These are phyloP conservation scores for Colletotrichum sp. DNA, from an alignment of 2,329 filamentous ascomycete species.

Conservation along the genomic window DNA sequence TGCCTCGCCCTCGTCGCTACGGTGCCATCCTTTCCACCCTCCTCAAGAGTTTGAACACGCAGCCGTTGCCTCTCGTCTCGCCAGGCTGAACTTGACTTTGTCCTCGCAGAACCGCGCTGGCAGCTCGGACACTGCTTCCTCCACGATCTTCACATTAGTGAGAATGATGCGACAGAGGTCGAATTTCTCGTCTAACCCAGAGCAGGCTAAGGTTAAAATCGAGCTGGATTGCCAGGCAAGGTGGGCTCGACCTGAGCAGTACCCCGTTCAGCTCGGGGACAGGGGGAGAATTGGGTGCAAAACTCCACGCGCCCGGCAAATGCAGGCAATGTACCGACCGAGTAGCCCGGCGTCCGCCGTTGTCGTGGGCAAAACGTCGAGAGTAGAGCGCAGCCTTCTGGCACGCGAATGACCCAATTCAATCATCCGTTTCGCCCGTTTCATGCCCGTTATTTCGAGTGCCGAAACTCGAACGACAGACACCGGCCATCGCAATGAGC, in stretches of 20 bases:
- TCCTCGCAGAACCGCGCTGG: neutral
- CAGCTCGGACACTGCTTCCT: neutral
- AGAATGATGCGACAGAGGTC: neutral
- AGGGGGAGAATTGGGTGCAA: neutral
- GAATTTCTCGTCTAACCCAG: neutral
- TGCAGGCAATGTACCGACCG: neutral
- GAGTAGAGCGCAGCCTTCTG: neutral
- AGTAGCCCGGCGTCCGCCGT: neutral
- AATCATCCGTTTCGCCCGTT: neutral
- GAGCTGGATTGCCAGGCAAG: neutral
- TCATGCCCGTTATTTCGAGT: neutral
- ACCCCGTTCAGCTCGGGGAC: neutral
- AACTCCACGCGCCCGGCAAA: neutral
- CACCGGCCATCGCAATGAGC: neutral
- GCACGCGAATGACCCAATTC: slow-evolving; percentile 2
- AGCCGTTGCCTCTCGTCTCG: neutral
- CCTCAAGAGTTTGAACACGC: neutral
- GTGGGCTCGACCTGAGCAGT: neutral
- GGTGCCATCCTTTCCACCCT: neutral
- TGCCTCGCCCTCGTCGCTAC: neutral
- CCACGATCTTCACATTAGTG: neutral
- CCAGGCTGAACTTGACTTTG: neutral
- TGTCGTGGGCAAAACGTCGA: neutral
- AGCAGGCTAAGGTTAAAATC: neutral
- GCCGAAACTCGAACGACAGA: neutral